Conservation (phyloP, 768 basidiomycete genomes). For the Pulveroboletus sp. region DNA sequence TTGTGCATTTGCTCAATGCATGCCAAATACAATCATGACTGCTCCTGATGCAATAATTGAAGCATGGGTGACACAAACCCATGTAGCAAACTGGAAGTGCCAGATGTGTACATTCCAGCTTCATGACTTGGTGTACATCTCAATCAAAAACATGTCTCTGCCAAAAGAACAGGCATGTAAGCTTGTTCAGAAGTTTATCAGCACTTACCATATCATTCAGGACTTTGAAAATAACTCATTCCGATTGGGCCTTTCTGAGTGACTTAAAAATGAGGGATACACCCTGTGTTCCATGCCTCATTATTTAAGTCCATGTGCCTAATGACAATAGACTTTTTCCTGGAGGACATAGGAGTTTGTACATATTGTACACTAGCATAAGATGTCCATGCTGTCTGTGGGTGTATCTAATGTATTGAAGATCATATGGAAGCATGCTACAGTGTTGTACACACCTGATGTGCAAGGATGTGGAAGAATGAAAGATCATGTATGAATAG, state of each 20-base stretch:
- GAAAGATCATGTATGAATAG: no score
- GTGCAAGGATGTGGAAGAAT: no score
- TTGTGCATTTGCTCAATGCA: conserved; percentile 18
- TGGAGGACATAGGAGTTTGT: no score
- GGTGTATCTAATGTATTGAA: no score
- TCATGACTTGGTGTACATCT: background rate
- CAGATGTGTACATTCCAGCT: background rate
- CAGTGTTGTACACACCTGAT: no score
- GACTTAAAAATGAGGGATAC: conserved; percentile 23
- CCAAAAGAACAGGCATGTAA: background rate
- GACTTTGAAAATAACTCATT: conserved; percentile 14
- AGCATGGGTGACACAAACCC: conserved; percentile 32
- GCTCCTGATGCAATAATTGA: conserved; percentile 34
- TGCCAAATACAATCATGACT: conserved; percentile 28
- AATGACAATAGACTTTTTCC: conserved; percentile 29
- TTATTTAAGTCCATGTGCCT: conserved; percentile 23
- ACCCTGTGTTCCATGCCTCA: conserved; percentile 33
- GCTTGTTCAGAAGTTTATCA: background rate
- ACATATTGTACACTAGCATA: no score
- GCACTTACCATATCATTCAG: background rate
- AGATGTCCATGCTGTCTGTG: no score
- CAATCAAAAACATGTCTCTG: background rate
- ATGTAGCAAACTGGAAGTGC: conserved; percentile 22
- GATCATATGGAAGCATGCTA: no score
- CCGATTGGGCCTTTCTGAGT: conserved; percentile 29